Conservation (phyloP, 768 basidiomycete genomes). For the Rhodotorula kratochvilovae region DNA sequence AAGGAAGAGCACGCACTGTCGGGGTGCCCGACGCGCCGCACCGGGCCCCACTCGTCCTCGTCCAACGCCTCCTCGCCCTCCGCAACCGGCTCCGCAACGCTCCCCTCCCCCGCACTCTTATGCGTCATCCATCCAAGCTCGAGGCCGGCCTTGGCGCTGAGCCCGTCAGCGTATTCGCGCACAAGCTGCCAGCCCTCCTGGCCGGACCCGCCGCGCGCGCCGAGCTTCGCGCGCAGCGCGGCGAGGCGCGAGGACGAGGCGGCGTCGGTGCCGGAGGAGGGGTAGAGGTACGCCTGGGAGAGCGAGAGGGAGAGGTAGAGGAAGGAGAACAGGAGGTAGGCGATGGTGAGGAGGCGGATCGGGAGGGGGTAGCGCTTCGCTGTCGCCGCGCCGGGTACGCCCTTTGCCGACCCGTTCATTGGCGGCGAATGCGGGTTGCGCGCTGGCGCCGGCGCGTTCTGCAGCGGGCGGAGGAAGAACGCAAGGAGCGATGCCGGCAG, state of each 20-base stretch:
- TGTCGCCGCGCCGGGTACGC: not conserved
- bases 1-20: conserved; percentile 7
- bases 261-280: not conserved
- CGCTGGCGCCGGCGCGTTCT: not conserved
- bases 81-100: not conserved
- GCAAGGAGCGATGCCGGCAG: conserved; percentile 14
- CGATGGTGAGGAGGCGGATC: conserved; percentile 32
- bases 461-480: conserved; percentile 26
- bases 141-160: conserved; percentile 23
- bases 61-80: not conserved
- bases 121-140: conserved; percentile 1
- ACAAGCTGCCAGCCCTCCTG: conserved; percentile 29
- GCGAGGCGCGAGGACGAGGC: conserved; percentile 2
- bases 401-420: conserved; percentile 15
- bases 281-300: not conserved
- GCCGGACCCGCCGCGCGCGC: not conserved
- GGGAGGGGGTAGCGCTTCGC: conserved; percentile 28
- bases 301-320: conserved; percentile 27
- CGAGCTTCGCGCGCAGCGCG: not conserved
- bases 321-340: conserved; percentile 39
- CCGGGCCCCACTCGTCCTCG: conserved; percentile 20
- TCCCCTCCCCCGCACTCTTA: not conserved
- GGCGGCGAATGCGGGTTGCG: conserved; percentile 16
- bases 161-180: conserved; percentile 24
- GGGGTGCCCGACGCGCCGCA: conserved; percentile 27